Evolutionary conservation across 176 grass and related monocot genomes (phyloP).

Genomic region (Ensete glaucum): DNA sequence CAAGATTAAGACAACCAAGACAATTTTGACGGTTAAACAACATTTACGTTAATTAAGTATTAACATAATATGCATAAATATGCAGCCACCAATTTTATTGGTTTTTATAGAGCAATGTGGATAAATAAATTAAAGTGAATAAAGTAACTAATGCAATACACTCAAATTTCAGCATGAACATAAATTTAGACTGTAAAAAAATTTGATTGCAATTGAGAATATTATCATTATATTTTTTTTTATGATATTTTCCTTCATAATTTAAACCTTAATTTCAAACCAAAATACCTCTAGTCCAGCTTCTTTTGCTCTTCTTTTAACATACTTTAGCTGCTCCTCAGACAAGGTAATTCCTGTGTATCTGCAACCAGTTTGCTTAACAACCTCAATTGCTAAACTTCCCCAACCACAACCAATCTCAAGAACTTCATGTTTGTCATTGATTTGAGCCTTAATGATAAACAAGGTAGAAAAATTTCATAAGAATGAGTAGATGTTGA

Average conservation of each 20-base stretch:
- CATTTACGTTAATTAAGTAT: too few species aligned
- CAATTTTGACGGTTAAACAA: too few species aligned
- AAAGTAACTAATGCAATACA: too few species aligned
- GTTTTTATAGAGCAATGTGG: too few species aligned
- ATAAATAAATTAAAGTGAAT: too few species aligned
- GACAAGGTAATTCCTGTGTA: conserved; percentile 90
- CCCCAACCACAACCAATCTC: conserved; percentile 93
- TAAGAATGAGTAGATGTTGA: neutral
- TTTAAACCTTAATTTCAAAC: too few species aligned
- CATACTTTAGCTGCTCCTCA: conserved; percentile 60
- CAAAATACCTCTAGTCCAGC: conserved; percentile 56
- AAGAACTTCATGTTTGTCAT: conserved; percentile 62
- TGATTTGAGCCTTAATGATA: conserved; percentile 52
- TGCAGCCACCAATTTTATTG: too few species aligned
- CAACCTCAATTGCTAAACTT: conserved; percentile 62
- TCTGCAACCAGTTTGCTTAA: conserved; percentile 71
- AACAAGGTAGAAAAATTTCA: neutral
- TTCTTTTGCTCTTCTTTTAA: conserved; percentile 55
- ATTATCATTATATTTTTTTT: neutral
- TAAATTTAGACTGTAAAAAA: too few species aligned
- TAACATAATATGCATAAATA: too few species aligned
- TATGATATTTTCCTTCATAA: neutral
- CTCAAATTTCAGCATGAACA: too few species aligned
- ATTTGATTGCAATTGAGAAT: too few species aligned
- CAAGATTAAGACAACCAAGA: too few species aligned